Conservation (phyloP, 1,139 yeast genomes). For the Scheffersomyces illinoinensis region DNA sequence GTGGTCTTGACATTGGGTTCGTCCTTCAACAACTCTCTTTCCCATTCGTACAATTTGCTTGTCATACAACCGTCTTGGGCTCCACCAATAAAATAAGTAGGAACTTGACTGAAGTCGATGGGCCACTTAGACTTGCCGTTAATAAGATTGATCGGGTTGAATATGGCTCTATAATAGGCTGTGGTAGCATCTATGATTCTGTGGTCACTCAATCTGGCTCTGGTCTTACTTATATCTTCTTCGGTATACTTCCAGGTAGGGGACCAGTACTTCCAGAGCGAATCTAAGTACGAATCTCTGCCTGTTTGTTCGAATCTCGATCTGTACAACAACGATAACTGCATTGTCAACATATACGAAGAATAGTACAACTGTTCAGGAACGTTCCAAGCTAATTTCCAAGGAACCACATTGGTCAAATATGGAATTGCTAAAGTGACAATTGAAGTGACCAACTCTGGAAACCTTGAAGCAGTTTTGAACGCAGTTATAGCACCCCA, state of each 20-base stretch:
- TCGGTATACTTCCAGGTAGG: constrained; percentile 36
- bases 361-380: constrained; percentile 41
- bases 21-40: constrained; percentile 18
- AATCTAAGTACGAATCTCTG: constrained; percentile 28
- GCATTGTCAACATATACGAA: constrained; percentile 46
- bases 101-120: constrained; percentile 41
- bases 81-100: constrained; percentile 41
- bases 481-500: constrained; percentile 47
- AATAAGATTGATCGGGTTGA: constrained; percentile 22
- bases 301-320: constrained; percentile 18
- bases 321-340: constrained; percentile 26
- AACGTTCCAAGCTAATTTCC: constrained; percentile 29
- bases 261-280: constrained; percentile 44
- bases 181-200: constrained; percentile 41
- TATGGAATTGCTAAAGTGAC: constrained; percentile 45
- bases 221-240: constrained; percentile 30
- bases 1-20: constrained; percentile 28
- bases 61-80: constrained; percentile 44
- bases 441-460: constrained; percentile 36
- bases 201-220: constrained; percentile 25
- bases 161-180: constrained; percentile 41
- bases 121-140: constrained; percentile 21
- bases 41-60: constrained; percentile 26
- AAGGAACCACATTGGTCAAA: constrained; percentile 25
- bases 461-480: constrained; percentile 37